Evolutionary conservation across 108 stramenopile genomes (phyloP).

Genomic region (Cyclostephanos tholiformis): DNA sequence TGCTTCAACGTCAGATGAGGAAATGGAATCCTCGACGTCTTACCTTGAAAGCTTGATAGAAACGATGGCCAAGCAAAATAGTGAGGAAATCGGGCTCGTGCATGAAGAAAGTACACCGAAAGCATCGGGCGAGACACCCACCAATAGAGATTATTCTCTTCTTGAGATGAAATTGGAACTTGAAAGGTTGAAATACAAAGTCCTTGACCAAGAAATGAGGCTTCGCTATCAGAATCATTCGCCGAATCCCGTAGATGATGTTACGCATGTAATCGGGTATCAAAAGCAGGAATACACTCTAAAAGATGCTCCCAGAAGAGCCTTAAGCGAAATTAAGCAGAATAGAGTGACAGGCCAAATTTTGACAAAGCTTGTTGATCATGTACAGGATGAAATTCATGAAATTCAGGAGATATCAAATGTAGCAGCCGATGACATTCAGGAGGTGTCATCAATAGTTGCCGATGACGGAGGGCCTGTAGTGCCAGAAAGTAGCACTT

Average conservation of each 20-base stretch:
- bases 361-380: not conserved
- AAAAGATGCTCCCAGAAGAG: not conserved
- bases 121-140: not conserved
- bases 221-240: constrained; percentile 8
- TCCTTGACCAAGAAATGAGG: constrained; percentile 50
- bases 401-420: not conserved
- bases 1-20: constrained; percentile 26
- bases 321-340: constrained; percentile 6
- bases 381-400: not conserved
- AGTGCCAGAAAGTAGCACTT: constrained; percentile 1
- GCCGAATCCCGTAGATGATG: constrained; percentile 5
- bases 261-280: constrained; percentile 26
- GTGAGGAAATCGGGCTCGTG: not conserved
- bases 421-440: not conserved
- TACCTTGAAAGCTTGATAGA: constrained; percentile 46
- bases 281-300: constrained; percentile 1
- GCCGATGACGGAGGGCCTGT: not conserved
- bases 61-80: constrained; percentile 22
- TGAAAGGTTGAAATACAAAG: constrained; percentile 48
- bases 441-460: not conserved
- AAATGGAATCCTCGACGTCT: constrained; percentile 28
- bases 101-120: constrained; percentile 1
- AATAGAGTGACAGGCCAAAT: not conserved
- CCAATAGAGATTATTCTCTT: constrained; percentile 19
- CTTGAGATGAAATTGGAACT: constrained; percentile 46